A percentile compares a stretch with the other conserved stretches of the same genome.
Evolutionary conservation across 345 rosid genomes (phyloP).

Genomic region (Citrus sinensis): DVS_A1.0 CM039161.1:5414001-5414500

Average conservation of each 20-base stretch:
- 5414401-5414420: not conserved
- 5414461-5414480: not conserved
- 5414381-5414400: not conserved
- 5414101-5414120: conserved; percentile 57
- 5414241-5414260: conserved; percentile 30
- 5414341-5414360: not conserved
- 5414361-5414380: not conserved
- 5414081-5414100: conserved; percentile 52
- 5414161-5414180: conserved; percentile 27
- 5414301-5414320: not conserved
- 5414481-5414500: not conserved
- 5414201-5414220: conserved; percentile 72
- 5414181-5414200: conserved; percentile 53
- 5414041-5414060: conserved; percentile 21
- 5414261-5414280: conserved; percentile 7
- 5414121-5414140: conserved; percentile 60
- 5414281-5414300: conserved; percentile 9
- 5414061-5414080: conserved; percentile 29
- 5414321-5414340: not conserved
- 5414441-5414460: conserved; percentile 10
- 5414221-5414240: conserved; percentile 83
- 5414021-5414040: conserved; percentile 46
- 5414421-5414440: conserved; percentile 16
- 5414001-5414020: conserved; percentile 17
- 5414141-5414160: conserved; percentile 73